Conservation (phyloP, 2,329 filamentous ascomycete genomes). For the Fusarium albidum region DNA sequence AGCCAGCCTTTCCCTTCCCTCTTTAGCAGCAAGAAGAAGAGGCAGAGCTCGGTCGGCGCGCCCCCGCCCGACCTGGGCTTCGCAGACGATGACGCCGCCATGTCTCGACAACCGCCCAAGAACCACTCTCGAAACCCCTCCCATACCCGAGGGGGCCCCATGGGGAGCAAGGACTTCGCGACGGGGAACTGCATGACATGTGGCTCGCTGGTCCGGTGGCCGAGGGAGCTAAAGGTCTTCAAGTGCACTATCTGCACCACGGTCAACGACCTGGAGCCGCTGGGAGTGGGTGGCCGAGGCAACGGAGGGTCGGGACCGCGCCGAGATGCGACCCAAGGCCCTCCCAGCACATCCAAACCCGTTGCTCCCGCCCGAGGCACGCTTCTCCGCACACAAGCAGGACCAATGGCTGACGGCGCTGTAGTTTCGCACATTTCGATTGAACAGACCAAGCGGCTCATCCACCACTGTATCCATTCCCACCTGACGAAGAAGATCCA, state of each 20-base stretch:
- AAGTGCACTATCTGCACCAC: conserved; percentile 85
- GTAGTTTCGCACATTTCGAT: conserved; percentile 45
- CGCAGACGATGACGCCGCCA: conserved; percentile 41
- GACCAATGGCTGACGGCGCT: conserved; percentile 13
- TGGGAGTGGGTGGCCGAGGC: conserved; percentile 33
- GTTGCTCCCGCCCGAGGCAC: conserved; percentile 29
- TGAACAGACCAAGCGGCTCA: conserved; percentile 45
- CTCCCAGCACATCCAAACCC: conserved; percentile 12
- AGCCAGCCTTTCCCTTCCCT: conserved; percentile 82
- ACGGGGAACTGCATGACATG: conserved; percentile 87
- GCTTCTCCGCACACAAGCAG: not conserved
- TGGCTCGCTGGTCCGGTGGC: conserved; percentile 82
- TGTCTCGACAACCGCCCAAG: conserved; percentile 39
- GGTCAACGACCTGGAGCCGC: conserved; percentile 75
- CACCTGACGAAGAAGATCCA: conserved; percentile 41
- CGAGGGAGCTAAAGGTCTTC: conserved; percentile 75
- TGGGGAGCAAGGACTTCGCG: conserved; percentile 63
- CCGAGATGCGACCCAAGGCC: conserved; percentile 33
- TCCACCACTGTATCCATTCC: conserved; percentile 45
- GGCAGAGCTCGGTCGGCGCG: conserved; percentile 50
- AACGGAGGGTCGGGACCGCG: conserved; percentile 31
- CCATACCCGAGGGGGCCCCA: conserved; percentile 43
- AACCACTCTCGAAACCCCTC: conserved; percentile 36
- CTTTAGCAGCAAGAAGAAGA: conserved; percentile 69
- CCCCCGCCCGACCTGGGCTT: conserved; percentile 44